phyloP scores from a whole-genome alignment of 805 yeast genomes.

The Spathaspora hagerdaliae region DNA sequence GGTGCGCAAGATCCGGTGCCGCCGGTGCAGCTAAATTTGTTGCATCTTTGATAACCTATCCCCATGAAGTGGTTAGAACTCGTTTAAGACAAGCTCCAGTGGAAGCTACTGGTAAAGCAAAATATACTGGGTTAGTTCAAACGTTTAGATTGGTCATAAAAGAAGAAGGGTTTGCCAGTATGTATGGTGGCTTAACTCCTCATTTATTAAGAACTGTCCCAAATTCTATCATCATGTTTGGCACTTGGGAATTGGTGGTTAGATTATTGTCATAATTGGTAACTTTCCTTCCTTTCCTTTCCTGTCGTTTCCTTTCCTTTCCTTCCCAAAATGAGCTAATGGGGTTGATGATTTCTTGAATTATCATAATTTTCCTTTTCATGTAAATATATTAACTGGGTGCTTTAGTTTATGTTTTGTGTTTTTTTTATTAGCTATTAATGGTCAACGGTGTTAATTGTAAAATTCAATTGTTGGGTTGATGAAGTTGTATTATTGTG shows the following conservation, averaged over 20 bases:
- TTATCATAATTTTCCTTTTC: neutral
- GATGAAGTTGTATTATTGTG: neutral
- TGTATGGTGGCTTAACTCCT: conserved; percentile 98
- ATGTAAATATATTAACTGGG: conserved; percentile 1
- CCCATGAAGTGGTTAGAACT: conserved; percentile 96
- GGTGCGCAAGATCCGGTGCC: conserved; percentile 96
- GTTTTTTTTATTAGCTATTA: neutral
- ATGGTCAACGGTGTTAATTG: neutral
- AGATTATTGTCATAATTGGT: conserved; percentile 21
- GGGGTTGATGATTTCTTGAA: too few species aligned
- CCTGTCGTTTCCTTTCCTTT: neutral
- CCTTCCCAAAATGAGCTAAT: neutral
- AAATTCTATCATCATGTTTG: conserved; percentile 96
- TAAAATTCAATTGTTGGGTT: neutral
- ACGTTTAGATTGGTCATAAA: conserved; percentile 80
- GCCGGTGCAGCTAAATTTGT: conserved; percentile 95
- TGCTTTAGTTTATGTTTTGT: neutral
- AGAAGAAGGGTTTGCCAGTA: conserved; percentile 88
- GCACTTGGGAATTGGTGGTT: conserved; percentile 86
- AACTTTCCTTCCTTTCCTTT: neutral
- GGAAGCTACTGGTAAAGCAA: conserved; percentile 68
- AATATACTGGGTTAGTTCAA: conserved; percentile 85
- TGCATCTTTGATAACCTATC: conserved; percentile 91
- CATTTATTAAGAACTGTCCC: conserved; percentile 97
- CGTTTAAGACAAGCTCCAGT: conserved; percentile 91